Base-by-base conservation (phyloP, 257 asterid genomes). In the Solanum chiquidenum region DNA sequence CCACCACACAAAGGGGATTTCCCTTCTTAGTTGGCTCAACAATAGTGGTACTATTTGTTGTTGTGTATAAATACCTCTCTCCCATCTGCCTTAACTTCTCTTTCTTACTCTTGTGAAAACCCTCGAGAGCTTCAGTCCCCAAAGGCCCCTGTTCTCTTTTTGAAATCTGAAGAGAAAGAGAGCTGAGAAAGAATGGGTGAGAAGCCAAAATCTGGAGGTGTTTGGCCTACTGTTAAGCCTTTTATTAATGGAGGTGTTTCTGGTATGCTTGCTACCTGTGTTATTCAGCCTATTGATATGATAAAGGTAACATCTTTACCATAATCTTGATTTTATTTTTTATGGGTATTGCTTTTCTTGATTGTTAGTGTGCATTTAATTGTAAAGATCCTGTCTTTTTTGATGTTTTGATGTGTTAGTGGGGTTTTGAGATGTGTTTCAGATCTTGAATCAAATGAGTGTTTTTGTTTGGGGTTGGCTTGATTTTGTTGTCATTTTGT, bases 221-320 rank as follows among this genome's bases (percentile, higher is more conserved):
- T 95, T 18, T 97, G 99, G 99, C 90, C 93, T 3, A 89, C 98
- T 0, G 96, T 97, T 42, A 95, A 95, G 95, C 99, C 99, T 7
- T 97, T 97, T 88, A 89, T 94, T 23, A 97, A 97, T 90, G 99
- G 99, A 60, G 99, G 99, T 29, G 90, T 93, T 72, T 94, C 99
- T 34, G 99, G 99, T 58, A 97, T 97, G 99, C 98, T 95, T 37
- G 99, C 99, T 18, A 97, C 99, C 66, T 95, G 98, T 85, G 98
- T 95, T 88, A 94, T 97, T 89, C 99, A 97, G 68, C 99, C 99
- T 72, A 91, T 97, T 89, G 99, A 97, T 88, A 97, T 97, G 99
- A 92, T 97, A 90, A 97, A 97, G 99, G 99, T 97, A 80, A 74
- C 29, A 9, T 5, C 49, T 75, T 87, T 35, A 35, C 5, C 4